A percentile compares a stretch with the other conserved stretches of the same genome.
Conservation (phyloP, 2,329 filamentous ascomycete species). For the Cryphonectria japonica region DNA sequence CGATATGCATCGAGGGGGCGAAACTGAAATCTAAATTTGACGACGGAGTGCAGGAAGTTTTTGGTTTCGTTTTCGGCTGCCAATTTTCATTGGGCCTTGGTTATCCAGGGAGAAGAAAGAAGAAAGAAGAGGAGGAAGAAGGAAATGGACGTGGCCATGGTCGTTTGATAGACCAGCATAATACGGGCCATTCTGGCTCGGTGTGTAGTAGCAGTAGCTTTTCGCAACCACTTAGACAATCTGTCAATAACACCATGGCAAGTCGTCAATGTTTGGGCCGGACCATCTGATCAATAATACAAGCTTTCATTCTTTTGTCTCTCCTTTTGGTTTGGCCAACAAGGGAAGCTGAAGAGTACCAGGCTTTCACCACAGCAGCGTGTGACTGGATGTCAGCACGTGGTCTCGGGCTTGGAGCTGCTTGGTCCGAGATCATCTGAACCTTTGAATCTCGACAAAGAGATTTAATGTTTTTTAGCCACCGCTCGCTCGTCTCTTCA, state of each 20-base stretch:
- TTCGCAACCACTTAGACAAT: neutral
- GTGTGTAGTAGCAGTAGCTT: neutral
- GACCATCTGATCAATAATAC: slow-evolving; percentile 2
- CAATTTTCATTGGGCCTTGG: neutral
- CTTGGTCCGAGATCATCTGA: slow-evolving; percentile 8
- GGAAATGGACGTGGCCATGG: neutral
- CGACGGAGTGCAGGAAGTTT: neutral
- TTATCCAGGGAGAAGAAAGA: neutral
- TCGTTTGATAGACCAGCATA: neutral
- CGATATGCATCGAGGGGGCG: slow-evolving; percentile 9
- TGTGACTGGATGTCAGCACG: slow-evolving; percentile 3
- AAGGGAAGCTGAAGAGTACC: neutral
- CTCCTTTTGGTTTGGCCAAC: neutral
- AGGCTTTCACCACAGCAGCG: neutral
- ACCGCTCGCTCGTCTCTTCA: slow-evolving; percentile 6
- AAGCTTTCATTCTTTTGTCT: neutral
- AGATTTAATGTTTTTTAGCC: slow-evolving; percentile 6
- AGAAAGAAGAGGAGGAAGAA: neutral
- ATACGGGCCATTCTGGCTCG: neutral
- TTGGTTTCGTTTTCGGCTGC: neutral
- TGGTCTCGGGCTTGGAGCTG: slow-evolving; percentile 14
- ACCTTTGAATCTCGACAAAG: slow-evolving; percentile 1
- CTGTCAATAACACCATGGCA: neutral
- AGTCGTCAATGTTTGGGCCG: neutral
- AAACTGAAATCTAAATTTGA: slow-evolving; percentile 4